These are phyloP conservation scores for Alternaria dauci DNA, from an alignment of 2,329 filamentous ascomycete genomes.

Conservation along the genomic window DNA sequence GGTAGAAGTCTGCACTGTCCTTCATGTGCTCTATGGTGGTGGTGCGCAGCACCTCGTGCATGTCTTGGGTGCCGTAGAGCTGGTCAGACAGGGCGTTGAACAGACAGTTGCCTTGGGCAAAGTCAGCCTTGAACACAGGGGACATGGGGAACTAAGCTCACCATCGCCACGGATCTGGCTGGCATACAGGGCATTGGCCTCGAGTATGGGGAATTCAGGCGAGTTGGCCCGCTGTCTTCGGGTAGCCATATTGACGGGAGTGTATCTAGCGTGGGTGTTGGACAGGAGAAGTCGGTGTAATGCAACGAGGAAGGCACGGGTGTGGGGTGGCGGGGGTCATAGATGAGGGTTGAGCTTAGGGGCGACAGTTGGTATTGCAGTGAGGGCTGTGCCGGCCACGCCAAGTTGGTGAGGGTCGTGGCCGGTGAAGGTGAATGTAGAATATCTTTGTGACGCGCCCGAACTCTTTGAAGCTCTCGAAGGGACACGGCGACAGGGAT, in stretches of 20 bases:
- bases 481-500: constrained; percentile 26
- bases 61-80: constrained; percentile 67
- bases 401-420: constrained; percentile 35
- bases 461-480: constrained; percentile 35
- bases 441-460: constrained; percentile 40
- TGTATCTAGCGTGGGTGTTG: constrained; percentile 34
- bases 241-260: constrained; percentile 42
- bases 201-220: constrained; percentile 64
- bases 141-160: constrained; percentile 52
- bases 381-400: constrained; percentile 33
- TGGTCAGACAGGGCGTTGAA: constrained; percentile 74
- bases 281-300: constrained; percentile 45
- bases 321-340: constrained; percentile 40
- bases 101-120: constrained; percentile 69
- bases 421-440: constrained; percentile 33
- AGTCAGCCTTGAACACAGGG: constrained; percentile 28
- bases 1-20: constrained; percentile 68
- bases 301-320: constrained; percentile 33
- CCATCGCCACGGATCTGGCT: constrained; percentile 69
- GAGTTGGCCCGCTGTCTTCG: constrained; percentile 40
- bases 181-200: constrained; percentile 66
- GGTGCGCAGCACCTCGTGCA: constrained; percentile 66
- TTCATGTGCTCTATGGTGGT: constrained; percentile 70
- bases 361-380: constrained; percentile 15
- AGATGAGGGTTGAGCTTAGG: constrained; percentile 25